These are phyloP conservation scores for Xylariaceae sp. DNA, from an alignment of 2,329 filamentous ascomycete genomes.

Conservation along the genomic window DNA sequence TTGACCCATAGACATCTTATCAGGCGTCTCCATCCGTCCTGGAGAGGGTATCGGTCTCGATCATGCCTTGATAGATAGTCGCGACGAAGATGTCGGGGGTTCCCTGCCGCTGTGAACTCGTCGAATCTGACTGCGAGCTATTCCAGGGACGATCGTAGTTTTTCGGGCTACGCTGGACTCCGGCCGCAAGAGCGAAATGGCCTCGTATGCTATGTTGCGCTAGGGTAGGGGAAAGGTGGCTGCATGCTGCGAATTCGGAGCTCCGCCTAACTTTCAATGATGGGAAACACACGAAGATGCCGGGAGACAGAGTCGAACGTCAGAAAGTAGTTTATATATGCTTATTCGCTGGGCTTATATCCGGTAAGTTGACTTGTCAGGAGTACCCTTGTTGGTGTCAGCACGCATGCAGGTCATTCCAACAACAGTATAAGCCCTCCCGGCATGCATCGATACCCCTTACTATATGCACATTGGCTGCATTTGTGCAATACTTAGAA, in stretches of 20 bases:
- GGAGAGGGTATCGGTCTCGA: constrained; percentile 28
- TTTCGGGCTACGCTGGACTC: constrained; percentile 8
- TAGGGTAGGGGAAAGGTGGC: constrained; percentile 5
- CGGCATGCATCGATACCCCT: too few species aligned
- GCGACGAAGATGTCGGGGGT: constrained; percentile 28
- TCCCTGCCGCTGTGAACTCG: constrained; percentile 32
- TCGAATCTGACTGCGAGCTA: constrained; percentile 23
- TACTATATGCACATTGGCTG: too few species aligned
- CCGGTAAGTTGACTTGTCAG: too few species aligned
- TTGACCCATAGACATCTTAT: too few species aligned
- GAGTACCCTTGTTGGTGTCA: too few species aligned
- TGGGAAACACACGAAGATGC: neutral
- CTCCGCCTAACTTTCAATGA: neutral
- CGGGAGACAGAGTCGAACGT: too few species aligned
- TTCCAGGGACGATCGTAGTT: constrained; percentile 6
- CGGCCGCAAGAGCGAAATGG: constrained; percentile 4
- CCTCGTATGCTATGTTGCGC: constrained; percentile 7
- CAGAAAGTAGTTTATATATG: too few species aligned
- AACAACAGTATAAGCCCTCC: too few species aligned
- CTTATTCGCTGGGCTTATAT: too few species aligned
- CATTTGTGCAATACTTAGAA: too few species aligned
- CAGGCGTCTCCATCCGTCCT: constrained; percentile 24
- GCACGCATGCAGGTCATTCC: too few species aligned
- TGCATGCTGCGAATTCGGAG: neutral
- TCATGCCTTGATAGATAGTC: constrained; percentile 30